phyloP scores from a whole-genome alignment of 169 alveolate genomes.

The Eimeria praecox region DNA sequence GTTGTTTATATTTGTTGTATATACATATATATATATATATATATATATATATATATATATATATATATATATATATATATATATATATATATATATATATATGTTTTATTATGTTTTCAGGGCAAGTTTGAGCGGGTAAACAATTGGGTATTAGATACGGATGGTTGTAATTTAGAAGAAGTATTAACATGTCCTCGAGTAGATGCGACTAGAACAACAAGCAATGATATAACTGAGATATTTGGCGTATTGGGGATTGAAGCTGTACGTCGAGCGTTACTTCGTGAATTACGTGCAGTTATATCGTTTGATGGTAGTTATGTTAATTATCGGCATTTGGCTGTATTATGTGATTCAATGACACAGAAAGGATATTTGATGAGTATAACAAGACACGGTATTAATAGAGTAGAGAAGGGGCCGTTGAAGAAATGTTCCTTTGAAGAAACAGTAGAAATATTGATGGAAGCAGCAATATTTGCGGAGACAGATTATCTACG shows the following conservation, averaged over 20 bases:
- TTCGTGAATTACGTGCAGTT: constrained; percentile 96
- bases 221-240: constrained; percentile 99
- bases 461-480: constrained; percentile 99
- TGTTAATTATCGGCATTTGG: constrained; percentile 99
- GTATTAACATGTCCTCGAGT: constrained; percentile 95
- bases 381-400: constrained; percentile 99
- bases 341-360: constrained; percentile 99
- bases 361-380: constrained; percentile 99
- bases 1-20: background rate
- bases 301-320: constrained; percentile 91
- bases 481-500: constrained; percentile 95
- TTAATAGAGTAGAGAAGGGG: constrained; percentile 98
- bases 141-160: constrained; percentile 99
- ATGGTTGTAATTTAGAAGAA: constrained; percentile 98
- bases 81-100: no score
- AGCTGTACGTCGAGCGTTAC: constrained; percentile 99
- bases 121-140: constrained; percentile 94
- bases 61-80: no score
- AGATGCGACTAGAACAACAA: constrained; percentile 95
- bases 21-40: no score
- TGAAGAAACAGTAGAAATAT: constrained; percentile 99
- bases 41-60: no score
- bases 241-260: constrained; percentile 97
- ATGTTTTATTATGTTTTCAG: background rate
- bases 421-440: constrained; percentile 99